Evolutionary conservation across 345 rosid genomes (phyloP), one percentile per base, ranked within the genome.

Genomic region (Stellera chamaejasme): DNA sequence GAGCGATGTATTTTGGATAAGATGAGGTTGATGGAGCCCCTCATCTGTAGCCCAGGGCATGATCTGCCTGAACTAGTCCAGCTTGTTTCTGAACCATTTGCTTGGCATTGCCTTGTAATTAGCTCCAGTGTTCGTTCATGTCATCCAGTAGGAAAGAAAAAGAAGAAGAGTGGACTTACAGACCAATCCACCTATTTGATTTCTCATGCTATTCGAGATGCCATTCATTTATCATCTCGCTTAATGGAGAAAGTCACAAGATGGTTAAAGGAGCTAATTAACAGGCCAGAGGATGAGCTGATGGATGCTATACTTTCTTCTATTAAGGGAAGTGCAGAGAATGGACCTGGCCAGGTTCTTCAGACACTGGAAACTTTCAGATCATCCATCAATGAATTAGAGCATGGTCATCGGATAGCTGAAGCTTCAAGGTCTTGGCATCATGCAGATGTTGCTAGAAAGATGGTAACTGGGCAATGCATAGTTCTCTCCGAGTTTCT

Each of bases 81-180:
- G 65, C 65, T 90, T 56, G 79, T 87, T 56, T 72, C 93, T 3
- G 93, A 94, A 73, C 95, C 99, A 8, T 66, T 94, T 71, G 91
- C 97, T 5, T 94, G 97, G 96, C 96, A 85, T 63, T 56, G 72
- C 49, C 79, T 94, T 58, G 62, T 94, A 28, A 72, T 94, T 36
- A 97, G 85, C 65, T 84, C 88, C 19, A 82, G 79, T 46, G 76
- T 82, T 26, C 88, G 97, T 32, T 69, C 79, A 7, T 77, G 76
- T 45, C 65, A 77, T 68, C 97, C 97, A 53, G 73, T 92, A 45
- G 97, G 97, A 68, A 89, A 85, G 77, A 94, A 90, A 74, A 93
- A 89, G 81, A 94, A 90, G 82, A 93, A 85, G 74, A 66, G 77
- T 48, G 90, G 78, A 58, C 57, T 71, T 10, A 6, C 70, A 3